phyloP scores from a whole-genome alignment of 139 green algal genomes.

The Edaphochlamys debaryana region DNA sequence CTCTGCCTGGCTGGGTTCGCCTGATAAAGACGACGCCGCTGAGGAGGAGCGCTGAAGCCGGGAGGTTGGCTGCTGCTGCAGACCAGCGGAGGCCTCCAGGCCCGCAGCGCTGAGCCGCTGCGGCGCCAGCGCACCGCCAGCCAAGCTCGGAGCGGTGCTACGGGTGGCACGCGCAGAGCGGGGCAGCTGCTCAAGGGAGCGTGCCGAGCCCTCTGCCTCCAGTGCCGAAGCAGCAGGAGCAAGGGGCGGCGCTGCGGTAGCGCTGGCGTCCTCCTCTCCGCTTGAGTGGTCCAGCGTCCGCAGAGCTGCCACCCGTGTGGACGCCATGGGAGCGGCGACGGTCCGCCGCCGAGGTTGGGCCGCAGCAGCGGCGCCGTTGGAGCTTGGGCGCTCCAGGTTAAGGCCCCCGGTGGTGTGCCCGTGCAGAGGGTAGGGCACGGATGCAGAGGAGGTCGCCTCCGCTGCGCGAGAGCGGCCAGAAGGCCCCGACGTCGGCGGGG shows the following conservation, averaged over 20 bases:
- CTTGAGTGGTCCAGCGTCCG: not conserved
- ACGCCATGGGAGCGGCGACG: too few relatives aligned
- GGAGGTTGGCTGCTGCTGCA: not conserved
- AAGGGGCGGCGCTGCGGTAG: too few relatives aligned
- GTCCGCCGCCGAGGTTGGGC: not conserved
- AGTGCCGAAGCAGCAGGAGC: too few relatives aligned
- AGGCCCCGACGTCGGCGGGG: not conserved
- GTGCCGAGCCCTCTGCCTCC: too few relatives aligned
- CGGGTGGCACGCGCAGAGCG: too few relatives aligned
- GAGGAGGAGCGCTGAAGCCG: slow-evolving; percentile 1
- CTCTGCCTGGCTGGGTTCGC: slow-evolving; percentile 14
- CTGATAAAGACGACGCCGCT: not conserved
- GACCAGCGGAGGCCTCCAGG: not conserved
- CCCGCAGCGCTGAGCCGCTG: not conserved
- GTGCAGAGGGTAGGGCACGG: not conserved
- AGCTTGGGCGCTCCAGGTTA: not conserved
- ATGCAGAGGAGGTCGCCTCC: not conserved
- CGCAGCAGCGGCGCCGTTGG: not conserved
- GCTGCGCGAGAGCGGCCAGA: not conserved
- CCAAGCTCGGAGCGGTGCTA: too few relatives aligned
- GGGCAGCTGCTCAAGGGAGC: too few relatives aligned
- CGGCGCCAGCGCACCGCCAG: too few relatives aligned
- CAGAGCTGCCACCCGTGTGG: not conserved
- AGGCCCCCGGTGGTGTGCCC: not conserved
- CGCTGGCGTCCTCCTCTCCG: too few relatives aligned